Evolutionary conservation across 2,329 filamentous ascomycete species (phyloP).

Genomic region (Penicillium glabrum): DNA sequence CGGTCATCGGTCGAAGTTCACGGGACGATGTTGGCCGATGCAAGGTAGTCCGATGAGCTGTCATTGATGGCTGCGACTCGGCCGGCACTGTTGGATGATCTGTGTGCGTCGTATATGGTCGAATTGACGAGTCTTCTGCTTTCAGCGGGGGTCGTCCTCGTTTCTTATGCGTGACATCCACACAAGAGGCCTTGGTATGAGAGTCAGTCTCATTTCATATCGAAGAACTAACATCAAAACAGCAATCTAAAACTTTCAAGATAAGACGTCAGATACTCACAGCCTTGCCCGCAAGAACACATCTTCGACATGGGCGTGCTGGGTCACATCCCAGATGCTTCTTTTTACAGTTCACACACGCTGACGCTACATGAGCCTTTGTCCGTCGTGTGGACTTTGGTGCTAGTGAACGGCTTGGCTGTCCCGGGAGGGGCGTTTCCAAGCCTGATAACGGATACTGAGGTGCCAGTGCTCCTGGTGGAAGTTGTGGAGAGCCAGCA

Average conservation of each 20-base stretch:
- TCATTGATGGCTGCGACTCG: constrained; percentile 24
- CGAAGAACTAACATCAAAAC: not conserved
- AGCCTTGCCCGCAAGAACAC: constrained; percentile 47
- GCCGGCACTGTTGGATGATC: constrained; percentile 26
- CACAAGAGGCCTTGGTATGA: constrained; percentile 37
- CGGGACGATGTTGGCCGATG: constrained; percentile 39
- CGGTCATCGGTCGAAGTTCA: constrained; percentile 39
- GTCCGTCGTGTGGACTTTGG: constrained; percentile 45
- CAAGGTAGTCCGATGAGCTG: constrained; percentile 25
- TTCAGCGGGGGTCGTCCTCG: constrained; percentile 45
- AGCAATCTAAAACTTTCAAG: not conserved
- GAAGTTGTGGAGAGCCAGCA: constrained; percentile 11
- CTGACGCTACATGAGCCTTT: constrained; percentile 50
- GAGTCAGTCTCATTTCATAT: not conserved
- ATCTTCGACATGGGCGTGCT: constrained; percentile 46
- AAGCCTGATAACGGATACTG: constrained; percentile 27
- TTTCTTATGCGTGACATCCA: constrained; percentile 51
- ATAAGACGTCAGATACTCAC: constrained; percentile 29
- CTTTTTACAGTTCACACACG: constrained; percentile 51
- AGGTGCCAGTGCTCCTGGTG: constrained; percentile 20
- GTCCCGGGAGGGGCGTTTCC: constrained; percentile 21
- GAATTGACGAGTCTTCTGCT: constrained; percentile 41
- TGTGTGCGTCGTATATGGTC: constrained; percentile 30
- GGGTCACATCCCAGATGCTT: constrained; percentile 50
- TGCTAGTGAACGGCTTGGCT: constrained; percentile 26